Evolutionary conservation across 2,329 filamentous ascomycete species (phyloP).

Genomic region (Trichoderma atrobrunneum): DNA sequence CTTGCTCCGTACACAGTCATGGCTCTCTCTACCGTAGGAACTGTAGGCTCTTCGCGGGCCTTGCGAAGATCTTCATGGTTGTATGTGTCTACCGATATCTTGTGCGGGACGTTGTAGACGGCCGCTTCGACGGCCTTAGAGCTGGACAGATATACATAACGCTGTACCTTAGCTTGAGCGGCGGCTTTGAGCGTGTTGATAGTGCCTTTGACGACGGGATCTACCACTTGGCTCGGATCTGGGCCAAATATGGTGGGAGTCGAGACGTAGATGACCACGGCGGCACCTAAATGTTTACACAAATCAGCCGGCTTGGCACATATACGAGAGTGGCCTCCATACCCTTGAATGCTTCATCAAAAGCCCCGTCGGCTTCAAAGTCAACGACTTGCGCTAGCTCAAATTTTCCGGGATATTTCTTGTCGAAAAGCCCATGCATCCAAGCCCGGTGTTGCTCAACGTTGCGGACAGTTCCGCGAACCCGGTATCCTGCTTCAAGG

Average conservation of each 20-base stretch:
- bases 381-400: background rate
- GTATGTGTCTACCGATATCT: background rate
- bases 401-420: background rate
- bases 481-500: background rate
- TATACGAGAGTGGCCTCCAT: background rate
- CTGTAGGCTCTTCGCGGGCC: background rate
- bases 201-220: background rate
- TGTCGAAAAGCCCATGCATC: background rate
- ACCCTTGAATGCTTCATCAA: background rate
- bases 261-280: background rate
- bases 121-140: background rate
- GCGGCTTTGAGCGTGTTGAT: background rate
- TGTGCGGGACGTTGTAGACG: background rate
- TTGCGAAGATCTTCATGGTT: background rate
- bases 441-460: background rate
- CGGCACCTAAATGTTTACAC: background rate
- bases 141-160: background rate
- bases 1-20: background rate
- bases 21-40: background rate
- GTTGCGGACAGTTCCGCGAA: background rate
- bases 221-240: background rate
- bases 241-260: background rate
- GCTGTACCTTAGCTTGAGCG: background rate
- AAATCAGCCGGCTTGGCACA: background rate
- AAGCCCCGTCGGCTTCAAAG: background rate